A percentile compares a stretch with the other conserved stretches of the same genome.
These are phyloP conservation scores for Apiosordaria backusii DNA, from an alignment of 495 filamentous ascomycete genomes.

Conservation along the genomic window DNA sequence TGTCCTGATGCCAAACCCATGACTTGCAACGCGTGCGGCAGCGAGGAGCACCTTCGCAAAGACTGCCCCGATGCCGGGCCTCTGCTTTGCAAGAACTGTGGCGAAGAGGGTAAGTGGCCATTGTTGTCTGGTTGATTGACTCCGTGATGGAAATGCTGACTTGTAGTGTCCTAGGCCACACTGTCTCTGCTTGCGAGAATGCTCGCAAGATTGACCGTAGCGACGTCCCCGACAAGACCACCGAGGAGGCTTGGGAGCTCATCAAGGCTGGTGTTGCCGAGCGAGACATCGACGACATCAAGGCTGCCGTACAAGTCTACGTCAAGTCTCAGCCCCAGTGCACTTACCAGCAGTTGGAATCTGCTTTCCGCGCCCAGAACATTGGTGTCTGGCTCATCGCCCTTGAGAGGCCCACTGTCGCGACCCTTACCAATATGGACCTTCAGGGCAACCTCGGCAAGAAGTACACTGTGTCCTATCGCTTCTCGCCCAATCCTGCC, in stretches of 20 bases:
- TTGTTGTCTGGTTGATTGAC: not conserved
- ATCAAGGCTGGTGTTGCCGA: slow-evolving; percentile 60
- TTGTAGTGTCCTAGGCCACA: slow-evolving; percentile 54
- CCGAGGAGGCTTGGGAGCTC: slow-evolving; percentile 67
- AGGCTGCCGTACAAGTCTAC: slow-evolving; percentile 68
- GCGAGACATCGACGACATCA: slow-evolving; percentile 70
- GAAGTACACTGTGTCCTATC: slow-evolving; percentile 70
- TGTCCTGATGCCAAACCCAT: slow-evolving; percentile 63
- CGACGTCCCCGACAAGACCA: slow-evolving; percentile 52
- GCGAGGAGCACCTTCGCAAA: slow-evolving; percentile 60
- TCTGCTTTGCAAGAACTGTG: slow-evolving; percentile 70
- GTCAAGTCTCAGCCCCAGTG: slow-evolving; percentile 65
- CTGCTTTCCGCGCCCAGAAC: slow-evolving; percentile 61
- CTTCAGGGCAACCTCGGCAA: slow-evolving; percentile 75
- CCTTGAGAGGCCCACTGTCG: slow-evolving; percentile 57
- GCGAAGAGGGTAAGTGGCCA: slow-evolving; percentile 56
- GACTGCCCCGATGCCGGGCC: slow-evolving; percentile 61
- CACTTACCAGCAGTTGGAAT: slow-evolving; percentile 70
- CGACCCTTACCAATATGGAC: slow-evolving; percentile 72
- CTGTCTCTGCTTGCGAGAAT: slow-evolving; percentile 60
- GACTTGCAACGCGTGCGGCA: slow-evolving; percentile 61
- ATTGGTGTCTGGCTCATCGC: slow-evolving; percentile 72
- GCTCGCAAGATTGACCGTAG: slow-evolving; percentile 65
- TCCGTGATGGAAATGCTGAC: slow-evolving; percentile 11
- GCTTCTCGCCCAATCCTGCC: slow-evolving; percentile 58